A percentile compares a stretch with the other conserved stretches of the same genome.
Evolutionary conservation across 2,329 filamentous ascomycete species (phyloP).

Genomic region (Scedosporium aurantiacum): DNA sequence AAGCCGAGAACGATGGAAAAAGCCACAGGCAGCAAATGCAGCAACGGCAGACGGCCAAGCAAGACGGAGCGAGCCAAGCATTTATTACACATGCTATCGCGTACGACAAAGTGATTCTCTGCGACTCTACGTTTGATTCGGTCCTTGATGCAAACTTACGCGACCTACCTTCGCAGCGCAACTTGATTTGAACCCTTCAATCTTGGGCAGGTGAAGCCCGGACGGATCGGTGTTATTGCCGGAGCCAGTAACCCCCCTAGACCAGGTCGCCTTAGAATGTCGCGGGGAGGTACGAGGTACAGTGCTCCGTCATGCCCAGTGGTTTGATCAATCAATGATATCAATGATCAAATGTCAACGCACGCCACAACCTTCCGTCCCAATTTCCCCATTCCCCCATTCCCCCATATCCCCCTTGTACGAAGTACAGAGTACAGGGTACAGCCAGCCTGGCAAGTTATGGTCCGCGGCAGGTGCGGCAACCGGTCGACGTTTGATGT

Average conservation of each 20-base stretch:
- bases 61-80: too few relatives aligned
- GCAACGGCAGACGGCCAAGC: neutral
- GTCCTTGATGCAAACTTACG: neutral
- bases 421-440: too few relatives aligned
- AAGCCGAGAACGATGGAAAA: neutral
- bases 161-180: neutral
- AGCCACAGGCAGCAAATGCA: neutral
- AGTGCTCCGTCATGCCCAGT: neutral
- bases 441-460: too few relatives aligned
- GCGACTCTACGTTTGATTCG: neutral
- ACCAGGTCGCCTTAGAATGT: neutral
- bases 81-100: neutral
- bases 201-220: neutral
- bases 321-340: neutral
- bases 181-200: neutral
- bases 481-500: too few relatives aligned
- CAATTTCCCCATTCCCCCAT: neutral
- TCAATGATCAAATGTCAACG: neutral
- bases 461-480: too few relatives aligned
- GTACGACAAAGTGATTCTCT: neutral
- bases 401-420: neutral
- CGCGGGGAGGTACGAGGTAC: neutral
- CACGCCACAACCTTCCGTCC: conserved; percentile 3
- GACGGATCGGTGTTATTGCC: conserved; percentile 5
- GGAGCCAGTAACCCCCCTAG: neutral